Evolutionary conservation across 108 stramenopile species (phyloP).

Genomic region (Craspedostauros australis): DNA sequence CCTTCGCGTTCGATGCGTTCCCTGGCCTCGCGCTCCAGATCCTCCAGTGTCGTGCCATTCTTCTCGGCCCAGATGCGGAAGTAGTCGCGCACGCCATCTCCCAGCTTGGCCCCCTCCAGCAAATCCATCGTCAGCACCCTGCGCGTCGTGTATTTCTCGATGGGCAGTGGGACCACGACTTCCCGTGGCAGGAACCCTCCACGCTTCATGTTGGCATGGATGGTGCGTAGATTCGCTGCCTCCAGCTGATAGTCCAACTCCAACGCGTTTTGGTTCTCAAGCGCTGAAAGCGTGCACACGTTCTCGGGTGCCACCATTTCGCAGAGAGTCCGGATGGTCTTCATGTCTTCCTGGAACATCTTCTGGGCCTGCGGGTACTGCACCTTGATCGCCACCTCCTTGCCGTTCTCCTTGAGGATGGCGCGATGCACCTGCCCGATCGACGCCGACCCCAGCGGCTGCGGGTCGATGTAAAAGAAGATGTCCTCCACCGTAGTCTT

Average conservation of each 20-base stretch:
- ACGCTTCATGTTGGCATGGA: slow-evolving; percentile 44
- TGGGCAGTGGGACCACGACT: slow-evolving; percentile 52
- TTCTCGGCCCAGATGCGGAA: slow-evolving; percentile 13
- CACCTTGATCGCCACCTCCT: slow-evolving; percentile 88
- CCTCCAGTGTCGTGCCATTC: slow-evolving; percentile 26
- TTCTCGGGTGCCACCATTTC: slow-evolving; percentile 56
- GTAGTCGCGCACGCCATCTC: slow-evolving; percentile 31
- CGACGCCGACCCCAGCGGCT: slow-evolving; percentile 91
- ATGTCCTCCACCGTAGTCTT: slow-evolving; percentile 42
- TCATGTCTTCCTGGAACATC: slow-evolving; percentile 70
- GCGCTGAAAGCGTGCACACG: slow-evolving; percentile 39
- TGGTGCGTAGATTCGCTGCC: slow-evolving; percentile 60
- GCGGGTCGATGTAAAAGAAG: slow-evolving; percentile 75
- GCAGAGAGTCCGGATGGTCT: slow-evolving; percentile 64
- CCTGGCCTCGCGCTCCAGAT: slow-evolving; percentile 18
- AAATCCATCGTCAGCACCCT: slow-evolving; percentile 81
- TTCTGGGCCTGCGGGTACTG: slow-evolving; percentile 85
- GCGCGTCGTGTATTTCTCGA: slow-evolving; percentile 46
- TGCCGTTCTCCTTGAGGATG: slow-evolving; percentile 29
- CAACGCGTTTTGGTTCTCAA: slow-evolving; percentile 44
- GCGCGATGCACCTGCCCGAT: slow-evolving; percentile 98
- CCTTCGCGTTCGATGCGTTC: slow-evolving; percentile 25
- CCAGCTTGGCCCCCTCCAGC: slow-evolving; percentile 64
- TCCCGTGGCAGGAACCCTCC: slow-evolving; percentile 43
- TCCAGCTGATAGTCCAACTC: slow-evolving; percentile 72